These are phyloP conservation scores for Asclepias syriaca DNA, from an alignment of 257 asterid species.

Conservation along the genomic window DNA sequence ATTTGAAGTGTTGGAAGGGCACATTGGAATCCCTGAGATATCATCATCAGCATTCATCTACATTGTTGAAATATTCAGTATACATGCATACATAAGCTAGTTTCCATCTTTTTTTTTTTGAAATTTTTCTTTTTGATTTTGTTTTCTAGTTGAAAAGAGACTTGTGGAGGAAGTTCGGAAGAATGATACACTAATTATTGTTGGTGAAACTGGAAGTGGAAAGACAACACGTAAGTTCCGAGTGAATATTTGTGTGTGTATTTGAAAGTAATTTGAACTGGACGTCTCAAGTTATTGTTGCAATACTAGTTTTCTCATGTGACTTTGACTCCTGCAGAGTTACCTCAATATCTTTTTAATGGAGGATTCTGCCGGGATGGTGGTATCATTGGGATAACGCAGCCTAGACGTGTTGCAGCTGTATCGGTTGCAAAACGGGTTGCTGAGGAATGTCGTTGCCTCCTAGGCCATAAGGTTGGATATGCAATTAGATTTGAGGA, in stretches of 20 bases:
- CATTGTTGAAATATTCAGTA: not conserved
- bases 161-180: slow-evolving; percentile 79
- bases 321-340: slow-evolving; percentile 42
- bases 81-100: not conserved
- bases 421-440: slow-evolving; percentile 93
- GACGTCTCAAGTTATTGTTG: not conserved
- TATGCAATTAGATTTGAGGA: slow-evolving; percentile 94
- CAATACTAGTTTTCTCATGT: not conserved
- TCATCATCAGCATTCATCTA: not conserved
- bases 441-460: slow-evolving; percentile 79
- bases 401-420: slow-evolving; percentile 99
- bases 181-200: slow-evolving; percentile 76
- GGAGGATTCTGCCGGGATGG: slow-evolving; percentile 83
- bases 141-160: slow-evolving; percentile 57
- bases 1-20: not conserved
- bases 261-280: not conserved
- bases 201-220: slow-evolving; percentile 98
- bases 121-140: not conserved
- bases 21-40: not conserved
- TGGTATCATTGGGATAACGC: slow-evolving; percentile 85
- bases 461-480: slow-evolving; percentile 84
- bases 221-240: slow-evolving; percentile 90
- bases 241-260: not conserved
- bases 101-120: not conserved
- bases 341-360: slow-evolving; percentile 77